These are phyloP conservation scores for Xylariaceae sp. DNA, from an alignment of 2,329 filamentous ascomycete genomes.

Conservation along the genomic window DNA sequence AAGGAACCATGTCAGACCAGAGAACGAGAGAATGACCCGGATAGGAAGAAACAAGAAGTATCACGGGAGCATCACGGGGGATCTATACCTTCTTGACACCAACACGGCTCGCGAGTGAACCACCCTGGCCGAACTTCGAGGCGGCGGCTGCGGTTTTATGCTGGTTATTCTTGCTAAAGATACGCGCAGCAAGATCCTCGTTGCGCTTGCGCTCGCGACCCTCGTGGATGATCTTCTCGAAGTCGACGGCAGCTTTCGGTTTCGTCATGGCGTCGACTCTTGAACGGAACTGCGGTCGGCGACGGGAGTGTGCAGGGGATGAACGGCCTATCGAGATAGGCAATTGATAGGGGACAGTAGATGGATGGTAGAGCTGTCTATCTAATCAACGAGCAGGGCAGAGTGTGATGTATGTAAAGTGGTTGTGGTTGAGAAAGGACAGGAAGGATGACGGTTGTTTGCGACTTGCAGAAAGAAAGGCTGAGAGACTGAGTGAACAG, in stretches of 20 bases:
- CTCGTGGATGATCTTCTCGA: slow-evolving; percentile 29
- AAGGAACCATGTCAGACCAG: not conserved
- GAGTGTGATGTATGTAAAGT: not conserved
- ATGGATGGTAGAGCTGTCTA: not conserved
- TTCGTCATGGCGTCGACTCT: slow-evolving; percentile 34
- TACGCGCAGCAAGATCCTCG: slow-evolving; percentile 64
- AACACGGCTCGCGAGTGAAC: slow-evolving; percentile 65
- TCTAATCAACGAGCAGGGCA: not conserved
- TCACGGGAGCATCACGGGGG: slow-evolving; percentile 22
- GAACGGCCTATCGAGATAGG: not conserved
- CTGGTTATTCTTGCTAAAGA: slow-evolving; percentile 56
- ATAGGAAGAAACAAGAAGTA: slow-evolving; percentile 3
- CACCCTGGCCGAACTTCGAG: slow-evolving; percentile 41
- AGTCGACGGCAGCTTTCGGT: slow-evolving; percentile 12
- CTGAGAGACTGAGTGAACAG: not conserved
- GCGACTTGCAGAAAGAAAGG: not conserved
- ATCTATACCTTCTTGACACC: slow-evolving; percentile 66
- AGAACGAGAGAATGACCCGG: too few relatives aligned
- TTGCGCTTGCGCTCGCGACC: slow-evolving; percentile 66
- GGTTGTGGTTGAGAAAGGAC: not conserved
- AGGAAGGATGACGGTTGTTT: not conserved
- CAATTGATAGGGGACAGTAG: not conserved
- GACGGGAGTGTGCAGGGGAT: not conserved
- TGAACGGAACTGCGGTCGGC: not conserved
- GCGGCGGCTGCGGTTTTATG: slow-evolving; percentile 56